Evolutionary conservation across 2,329 filamentous ascomycete species (phyloP).

Genomic region (Ophiosphaerella korrae): DNA sequence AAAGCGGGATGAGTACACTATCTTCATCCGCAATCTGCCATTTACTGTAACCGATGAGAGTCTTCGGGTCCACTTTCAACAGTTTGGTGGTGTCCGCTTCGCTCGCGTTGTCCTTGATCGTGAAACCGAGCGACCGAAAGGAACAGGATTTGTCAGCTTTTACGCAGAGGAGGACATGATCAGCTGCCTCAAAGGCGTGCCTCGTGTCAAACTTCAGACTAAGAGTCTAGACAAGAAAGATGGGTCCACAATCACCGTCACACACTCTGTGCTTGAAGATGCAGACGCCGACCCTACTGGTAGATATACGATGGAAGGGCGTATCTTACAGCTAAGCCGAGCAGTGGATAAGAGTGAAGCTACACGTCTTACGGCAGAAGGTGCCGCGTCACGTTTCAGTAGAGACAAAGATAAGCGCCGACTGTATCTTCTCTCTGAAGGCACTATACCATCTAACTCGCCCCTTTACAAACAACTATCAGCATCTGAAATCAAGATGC

Average conservation of each 20-base stretch:
- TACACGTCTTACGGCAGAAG: conserved; percentile 72
- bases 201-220: conserved; percentile 52
- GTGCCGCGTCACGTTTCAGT: conserved; percentile 65
- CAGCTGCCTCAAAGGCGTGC: conserved; percentile 75
- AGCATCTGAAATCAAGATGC: conserved; percentile 81
- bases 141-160: conserved; percentile 96
- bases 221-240: conserved; percentile 43
- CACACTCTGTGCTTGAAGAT: conserved; percentile 83
- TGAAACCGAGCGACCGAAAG: conserved; percentile 82
- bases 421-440: conserved; percentile 86
- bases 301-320: conserved; percentile 87
- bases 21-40: conserved; percentile 93
- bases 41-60: conserved; percentile 84
- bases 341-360: conserved; percentile 87
- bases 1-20: conserved; percentile 71
- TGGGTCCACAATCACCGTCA: conserved; percentile 41
- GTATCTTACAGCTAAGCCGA: conserved; percentile 80
- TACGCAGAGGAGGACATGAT: conserved; percentile 76
- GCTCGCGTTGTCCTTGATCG: conserved; percentile 89
- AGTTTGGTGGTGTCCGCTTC: conserved; percentile 88
- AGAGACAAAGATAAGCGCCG: conserved; percentile 86
- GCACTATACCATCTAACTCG: conserved; percentile 77
- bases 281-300: conserved; percentile 81
- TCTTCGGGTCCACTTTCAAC: conserved; percentile 82
- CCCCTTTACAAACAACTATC: conserved; percentile 77